These are phyloP conservation scores for Pseudogymnoascus sp. DNA, from an alignment of 2,329 filamentous ascomycete species.

Conservation along the genomic window DNA sequence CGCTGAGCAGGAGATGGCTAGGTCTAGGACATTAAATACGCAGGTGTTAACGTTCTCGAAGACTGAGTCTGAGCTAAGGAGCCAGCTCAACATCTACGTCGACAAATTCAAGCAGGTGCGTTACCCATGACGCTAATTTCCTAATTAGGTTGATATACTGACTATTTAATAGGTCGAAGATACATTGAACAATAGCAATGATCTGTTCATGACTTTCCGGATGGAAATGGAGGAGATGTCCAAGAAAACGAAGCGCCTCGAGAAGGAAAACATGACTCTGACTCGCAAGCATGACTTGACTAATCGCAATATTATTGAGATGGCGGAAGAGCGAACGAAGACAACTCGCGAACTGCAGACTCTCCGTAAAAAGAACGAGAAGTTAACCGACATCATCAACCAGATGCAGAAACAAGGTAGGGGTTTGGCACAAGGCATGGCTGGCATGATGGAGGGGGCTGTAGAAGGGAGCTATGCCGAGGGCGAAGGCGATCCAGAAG, in stretches of 20 bases:
- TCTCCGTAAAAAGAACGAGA: slow-evolving; percentile 69
- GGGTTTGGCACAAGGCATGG: slow-evolving; percentile 59
- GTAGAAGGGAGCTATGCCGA: slow-evolving; percentile 49
- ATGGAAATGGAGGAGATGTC: slow-evolving; percentile 99
- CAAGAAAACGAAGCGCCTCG: slow-evolving; percentile 92
- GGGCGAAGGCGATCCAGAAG: slow-evolving; percentile 41
- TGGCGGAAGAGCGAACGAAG: slow-evolving; percentile 86
- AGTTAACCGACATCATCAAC: slow-evolving; percentile 88
- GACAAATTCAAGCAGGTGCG: slow-evolving; percentile 99
- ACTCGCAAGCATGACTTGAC: slow-evolving; percentile 91
- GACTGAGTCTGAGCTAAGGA: slow-evolving; percentile 86
- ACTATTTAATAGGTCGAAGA: slow-evolving; percentile 77
- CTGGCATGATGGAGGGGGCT: slow-evolving; percentile 49
- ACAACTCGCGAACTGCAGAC: slow-evolving; percentile 69
- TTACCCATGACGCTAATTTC: slow-evolving; percentile 19
- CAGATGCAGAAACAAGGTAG: slow-evolving; percentile 94
- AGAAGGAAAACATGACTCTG: slow-evolving; percentile 89
- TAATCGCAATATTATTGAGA: slow-evolving; percentile 89
- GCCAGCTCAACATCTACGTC: slow-evolving; percentile 95
- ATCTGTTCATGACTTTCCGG: slow-evolving; percentile 90
- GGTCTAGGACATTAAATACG: slow-evolving; percentile 75
- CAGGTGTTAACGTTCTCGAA: slow-evolving; percentile 95
- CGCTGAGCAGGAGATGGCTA: slow-evolving; percentile 71
- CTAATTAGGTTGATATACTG: slow-evolving; percentile 25
- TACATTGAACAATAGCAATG: slow-evolving; percentile 96